Evolutionary conservation across 1,284 basidiomycete species (phyloP).

Genomic region (Schizophyllum commune): DNA sequence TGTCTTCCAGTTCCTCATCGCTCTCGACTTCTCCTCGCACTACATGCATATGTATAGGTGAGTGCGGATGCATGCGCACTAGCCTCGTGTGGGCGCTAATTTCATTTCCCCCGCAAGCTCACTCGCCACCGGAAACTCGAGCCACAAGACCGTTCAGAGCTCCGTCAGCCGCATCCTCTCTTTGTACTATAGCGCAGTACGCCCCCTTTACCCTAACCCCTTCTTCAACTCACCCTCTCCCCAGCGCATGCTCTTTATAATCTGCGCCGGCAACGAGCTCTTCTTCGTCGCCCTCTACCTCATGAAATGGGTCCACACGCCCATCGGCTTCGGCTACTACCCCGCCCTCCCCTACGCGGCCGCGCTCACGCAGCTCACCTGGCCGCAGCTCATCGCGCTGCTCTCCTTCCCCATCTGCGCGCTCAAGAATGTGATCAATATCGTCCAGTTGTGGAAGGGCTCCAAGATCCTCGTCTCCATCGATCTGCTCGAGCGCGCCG

Average conservation of each 20-base stretch:
- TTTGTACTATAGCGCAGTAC: conserved; percentile 90
- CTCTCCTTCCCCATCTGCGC: conserved; percentile 68
- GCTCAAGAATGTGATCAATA: conserved; percentile 90
- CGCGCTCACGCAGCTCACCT: conserved; percentile 49
- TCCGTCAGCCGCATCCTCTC: conserved; percentile 90
- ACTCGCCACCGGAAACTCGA: conserved; percentile 84
- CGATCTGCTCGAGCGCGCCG: conserved; percentile 38
- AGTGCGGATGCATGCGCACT: conserved; percentile 12
- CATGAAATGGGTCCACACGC: conserved; percentile 76
- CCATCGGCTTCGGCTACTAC: conserved; percentile 36
- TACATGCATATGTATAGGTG: conserved; percentile 99
- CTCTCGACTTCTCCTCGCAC: conserved; percentile 96
- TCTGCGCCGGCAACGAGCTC: conserved; percentile 96
- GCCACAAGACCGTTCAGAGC: conserved; percentile 88
- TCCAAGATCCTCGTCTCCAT: conserved; percentile 92
- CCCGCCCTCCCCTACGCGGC: neutral
- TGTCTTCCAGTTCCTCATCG: conserved; percentile 91
- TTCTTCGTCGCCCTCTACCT: conserved; percentile 97
- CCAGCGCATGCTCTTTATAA: conserved; percentile 81
- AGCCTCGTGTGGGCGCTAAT: neutral
- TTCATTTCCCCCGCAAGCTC: conserved; percentile 49
- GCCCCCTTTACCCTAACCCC: conserved; percentile 21
- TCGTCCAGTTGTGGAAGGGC: conserved; percentile 98
- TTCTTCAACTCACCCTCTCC: conserved; percentile 4
- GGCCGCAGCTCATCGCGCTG: conserved; percentile 71